Conservation (phyloP, 73 alveolate species). For the Paramecium pentaurelia region DNA sequence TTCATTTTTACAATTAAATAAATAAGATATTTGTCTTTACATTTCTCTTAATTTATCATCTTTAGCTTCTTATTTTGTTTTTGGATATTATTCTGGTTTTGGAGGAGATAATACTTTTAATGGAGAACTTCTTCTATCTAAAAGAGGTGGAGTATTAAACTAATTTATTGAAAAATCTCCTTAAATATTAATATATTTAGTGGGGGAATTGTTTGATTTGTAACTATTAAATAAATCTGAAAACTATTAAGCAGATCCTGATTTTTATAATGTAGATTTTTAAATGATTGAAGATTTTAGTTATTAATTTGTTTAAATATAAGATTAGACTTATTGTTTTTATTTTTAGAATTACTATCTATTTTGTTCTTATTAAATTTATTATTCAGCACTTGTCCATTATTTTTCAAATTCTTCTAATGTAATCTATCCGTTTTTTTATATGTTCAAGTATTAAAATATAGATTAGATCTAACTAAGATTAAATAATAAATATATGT, state of each 20-base stretch:
- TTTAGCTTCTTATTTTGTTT: neutral
- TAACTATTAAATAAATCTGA: neutral
- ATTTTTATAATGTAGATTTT: neutral
- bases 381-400: constrained; percentile 8
- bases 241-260: neutral
- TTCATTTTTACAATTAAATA: neutral
- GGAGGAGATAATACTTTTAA: neutral
- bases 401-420: neutral
- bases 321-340: neutral
- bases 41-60: constrained; percentile 1
- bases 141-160: neutral
- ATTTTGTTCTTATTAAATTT: neutral
- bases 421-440: neutral
- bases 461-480: neutral
- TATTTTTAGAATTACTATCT: neutral
- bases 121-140: constrained; percentile 13
- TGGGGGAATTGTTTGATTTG: neutral
- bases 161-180: constrained; percentile 4
- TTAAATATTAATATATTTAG: neutral
- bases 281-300: neutral
- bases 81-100: constrained; percentile 6
- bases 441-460: neutral
- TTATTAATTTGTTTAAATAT: neutral
- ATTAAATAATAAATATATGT: neutral
- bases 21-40: neutral